Conservation (phyloP, 1,284 basidiomycete genomes). For the Ceratobasidium theobromae region DNA sequence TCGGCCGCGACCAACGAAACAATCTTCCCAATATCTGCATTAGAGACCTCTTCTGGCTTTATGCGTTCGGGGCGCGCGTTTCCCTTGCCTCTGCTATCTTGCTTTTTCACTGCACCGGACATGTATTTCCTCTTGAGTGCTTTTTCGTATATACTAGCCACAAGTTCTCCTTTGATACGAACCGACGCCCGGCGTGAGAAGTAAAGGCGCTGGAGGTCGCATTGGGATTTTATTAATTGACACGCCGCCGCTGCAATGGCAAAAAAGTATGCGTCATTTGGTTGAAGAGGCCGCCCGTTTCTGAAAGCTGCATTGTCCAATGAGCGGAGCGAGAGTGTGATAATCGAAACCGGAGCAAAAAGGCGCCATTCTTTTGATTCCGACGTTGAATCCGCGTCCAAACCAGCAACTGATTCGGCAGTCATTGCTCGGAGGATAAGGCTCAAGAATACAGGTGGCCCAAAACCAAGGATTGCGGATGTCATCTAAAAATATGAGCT, state of each 20-base stretch:
- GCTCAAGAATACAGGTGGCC: neutral
- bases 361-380: too few relatives aligned
- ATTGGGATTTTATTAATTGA: constrained; percentile 32
- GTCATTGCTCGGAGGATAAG: too few relatives aligned
- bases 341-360: constrained; percentile 7
- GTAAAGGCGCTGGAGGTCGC: constrained; percentile 34
- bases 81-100: constrained; percentile 27
- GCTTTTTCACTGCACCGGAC: constrained; percentile 28
- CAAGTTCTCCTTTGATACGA: constrained; percentile 30
- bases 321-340: neutral
- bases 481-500: constrained; percentile 1
- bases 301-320: neutral
- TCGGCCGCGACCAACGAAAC: constrained; percentile 29
- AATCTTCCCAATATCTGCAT: constrained; percentile 33
- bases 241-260: constrained; percentile 29
- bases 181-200: constrained; percentile 28
- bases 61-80: constrained; percentile 6
- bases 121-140: constrained; percentile 34
- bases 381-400: too few relatives aligned
- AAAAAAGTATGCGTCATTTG: constrained; percentile 33
- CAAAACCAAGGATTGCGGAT: neutral
- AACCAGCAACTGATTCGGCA: too few relatives aligned
- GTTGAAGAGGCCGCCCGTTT: constrained; percentile 2
- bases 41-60: constrained; percentile 13
- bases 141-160: constrained; percentile 35